Evolutionary conservation across 495 filamentous ascomycete genomes (phyloP), one percentile per base, ranked within the genome.

Genomic region (Podospora appendiculata): DNA sequence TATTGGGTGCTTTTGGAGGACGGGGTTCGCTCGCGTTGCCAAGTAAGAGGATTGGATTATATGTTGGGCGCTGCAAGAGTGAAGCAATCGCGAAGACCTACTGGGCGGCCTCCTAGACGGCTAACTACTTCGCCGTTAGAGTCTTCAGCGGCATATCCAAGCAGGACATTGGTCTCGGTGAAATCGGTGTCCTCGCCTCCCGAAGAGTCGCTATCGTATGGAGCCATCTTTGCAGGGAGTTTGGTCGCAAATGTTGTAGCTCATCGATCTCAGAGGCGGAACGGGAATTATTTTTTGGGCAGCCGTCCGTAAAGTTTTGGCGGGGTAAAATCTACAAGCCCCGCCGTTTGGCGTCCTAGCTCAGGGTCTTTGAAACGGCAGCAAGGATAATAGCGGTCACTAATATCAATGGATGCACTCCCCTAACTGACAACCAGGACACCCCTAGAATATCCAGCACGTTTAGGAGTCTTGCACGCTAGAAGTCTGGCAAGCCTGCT

Each of bases 141-240:
- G 56, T 93, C 87, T 57, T 81, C 83, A 0, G 89, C 88, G 7
- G 91, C 85, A 65, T 95, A 97, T 14, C 93, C 93, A 18, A 99
- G 82, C 1, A 96, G 81, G 6, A 96, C 89, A 57, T 84, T 87
- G 14, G 93, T 99, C 63, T 91, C 88, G 9, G 84, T 89, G 62
- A 84, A 89, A 54, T 85, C 75, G 36, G 80, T 79, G 32, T 84
- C 80, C 42, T 88, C 88, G 33, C 77, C 84, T 7, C 70, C 79
- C 4, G 87, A 89, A 33, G 88, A 88, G 62, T 96, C 92, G 63
- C 86, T 92, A 58, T 93, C 88, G 63, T 94, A 89, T 14, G 80
- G 72, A 47, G 85, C 82, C 92, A 96, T 96, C 3, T 55, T 65
- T n/a, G 45, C 10, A 51, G 25, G 11, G 50, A 35, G 25, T 44